Evolutionary conservation across 805 yeast species (phyloP), one percentile per base, ranked within the genome.

Genomic region (Blastobotrys peoriensis): DNA sequence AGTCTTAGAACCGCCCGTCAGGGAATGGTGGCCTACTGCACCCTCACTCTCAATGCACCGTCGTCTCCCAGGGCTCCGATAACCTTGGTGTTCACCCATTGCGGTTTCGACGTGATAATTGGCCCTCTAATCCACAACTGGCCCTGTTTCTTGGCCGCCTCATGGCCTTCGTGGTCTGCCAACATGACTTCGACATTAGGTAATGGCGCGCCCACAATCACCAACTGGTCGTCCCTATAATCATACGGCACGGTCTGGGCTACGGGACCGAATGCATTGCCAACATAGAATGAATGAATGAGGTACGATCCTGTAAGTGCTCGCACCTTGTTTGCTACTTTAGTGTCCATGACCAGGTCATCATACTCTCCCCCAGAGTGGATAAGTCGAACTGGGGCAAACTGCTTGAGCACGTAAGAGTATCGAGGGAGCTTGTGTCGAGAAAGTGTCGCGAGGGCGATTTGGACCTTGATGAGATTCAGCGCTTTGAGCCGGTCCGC

Each of bases 301-400:
- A 67, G 50, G 34, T 58, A 59, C 1, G 67, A 46, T 4, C 70
- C 71, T 3, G 64, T 44, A 13, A 64, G 55, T 3, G 64, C 63
- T 10, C 70, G 48, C 5, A 63, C 46, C 3, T 28, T 43, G 6
- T 53, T 47, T 8, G 58, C 41, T 5, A 60, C 57, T 5, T 44
- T 42, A 1, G 64, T 46, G 6, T 58, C 45, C 30, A 61, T 46
- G 9, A 35, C 45, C 20, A 40, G 40, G 27, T 39, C 49, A 2
- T 49, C 54, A 3, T 45, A 44, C 16, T 55, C 53, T 10, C 56
- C 45, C 5, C 50, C 51, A 1, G 65, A 41, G 45, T 61, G 56
- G 3, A 65, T 40, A 13, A 63, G 52, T 4, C 68, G 51, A 17
- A 65, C 54, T 3, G 57, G 23, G 15, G 27, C 34, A 49, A 61